Percentiles rank a stretch among this genome's conserved stretches.
Evolutionary conservation across 2,329 filamentous ascomycete species (phyloP).

Genomic region (Cercospora zeina): DNA sequence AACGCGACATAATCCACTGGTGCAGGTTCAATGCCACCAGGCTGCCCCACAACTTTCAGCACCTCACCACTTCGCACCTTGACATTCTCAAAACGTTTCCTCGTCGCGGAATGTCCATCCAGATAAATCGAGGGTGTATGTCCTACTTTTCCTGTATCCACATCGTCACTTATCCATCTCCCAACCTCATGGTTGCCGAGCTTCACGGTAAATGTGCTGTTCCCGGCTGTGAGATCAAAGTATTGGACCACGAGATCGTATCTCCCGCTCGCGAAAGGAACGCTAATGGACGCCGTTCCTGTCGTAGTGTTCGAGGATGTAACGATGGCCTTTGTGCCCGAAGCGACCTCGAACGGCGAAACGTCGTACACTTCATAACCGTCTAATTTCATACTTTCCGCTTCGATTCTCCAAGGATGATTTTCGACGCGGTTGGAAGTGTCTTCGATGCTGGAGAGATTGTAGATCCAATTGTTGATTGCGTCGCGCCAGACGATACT

Average conservation of each 20-base stretch:
- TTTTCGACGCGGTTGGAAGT: conserved; percentile 57
- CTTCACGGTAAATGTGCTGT: conserved; percentile 56
- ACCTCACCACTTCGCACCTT: conserved; percentile 53
- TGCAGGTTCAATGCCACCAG: conserved; percentile 63
- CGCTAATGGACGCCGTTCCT: conserved; percentile 51
- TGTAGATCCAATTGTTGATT: conserved; percentile 64
- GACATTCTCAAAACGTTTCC: conserved; percentile 53
- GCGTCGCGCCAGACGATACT: conserved; percentile 69
- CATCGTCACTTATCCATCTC: conserved; percentile 49
- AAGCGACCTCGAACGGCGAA: conserved; percentile 61
- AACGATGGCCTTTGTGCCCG: conserved; percentile 57
- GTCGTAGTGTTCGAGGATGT: conserved; percentile 55
- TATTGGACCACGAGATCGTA: conserved; percentile 69
- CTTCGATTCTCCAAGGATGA: conserved; percentile 67
- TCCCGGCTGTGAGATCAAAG: conserved; percentile 62
- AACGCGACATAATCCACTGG: conserved; percentile 68
- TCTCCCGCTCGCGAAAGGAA: conserved; percentile 54
- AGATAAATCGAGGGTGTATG: conserved; percentile 60
- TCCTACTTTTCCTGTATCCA: conserved; percentile 59
- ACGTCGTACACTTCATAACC: conserved; percentile 59
- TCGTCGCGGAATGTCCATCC: conserved; percentile 65
- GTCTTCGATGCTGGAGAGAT: conserved; percentile 62
- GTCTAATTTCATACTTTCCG: conserved; percentile 62
- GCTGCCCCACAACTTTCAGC: conserved; percentile 58
- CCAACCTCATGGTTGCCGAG: conserved; percentile 58